These are phyloP conservation scores for Annona squamosa DNA, from an alignment of 164 flowering plant genomes.

Conservation along the genomic window DNA sequence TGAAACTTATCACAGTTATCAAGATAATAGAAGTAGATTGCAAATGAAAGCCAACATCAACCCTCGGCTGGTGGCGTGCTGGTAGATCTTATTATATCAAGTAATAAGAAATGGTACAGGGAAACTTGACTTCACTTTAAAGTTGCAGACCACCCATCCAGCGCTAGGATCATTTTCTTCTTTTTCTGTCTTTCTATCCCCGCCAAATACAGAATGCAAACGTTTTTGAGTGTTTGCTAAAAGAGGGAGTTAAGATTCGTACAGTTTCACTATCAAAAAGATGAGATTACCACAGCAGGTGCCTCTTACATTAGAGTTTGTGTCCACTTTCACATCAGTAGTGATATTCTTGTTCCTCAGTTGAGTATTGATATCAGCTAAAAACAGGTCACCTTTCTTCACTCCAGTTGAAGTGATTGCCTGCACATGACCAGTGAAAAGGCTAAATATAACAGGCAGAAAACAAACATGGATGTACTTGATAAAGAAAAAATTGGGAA, in stretches of 20 bases:
- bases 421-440: constrained; percentile 21
- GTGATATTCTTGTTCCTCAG: constrained; percentile 83
- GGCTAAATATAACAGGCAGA: background rate
- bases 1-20: background rate
- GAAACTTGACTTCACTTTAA: too few relatives aligned
- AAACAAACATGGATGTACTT: background rate
- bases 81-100: too few relatives aligned
- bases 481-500: background rate
- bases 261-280: background rate
- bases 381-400: constrained; percentile 74
- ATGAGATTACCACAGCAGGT: background rate
- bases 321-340: constrained; percentile 89
- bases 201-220: background rate
- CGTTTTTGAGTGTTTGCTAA: background rate
- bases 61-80: too few relatives aligned
- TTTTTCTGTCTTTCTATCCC: background rate
- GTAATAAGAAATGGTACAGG: too few relatives aligned
- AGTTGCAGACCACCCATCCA: too few relatives aligned
- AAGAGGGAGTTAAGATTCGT: background rate
- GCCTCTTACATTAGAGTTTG: constrained; percentile 73
- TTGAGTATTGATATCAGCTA: constrained; percentile 82
- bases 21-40: background rate
- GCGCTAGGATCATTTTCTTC: too few relatives aligned
- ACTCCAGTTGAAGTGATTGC: constrained; percentile 71
- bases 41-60: background rate